phyloP scores from a whole-genome alignment of 495 filamentous ascomycete species.

The Echria macrotheca region DNA sequence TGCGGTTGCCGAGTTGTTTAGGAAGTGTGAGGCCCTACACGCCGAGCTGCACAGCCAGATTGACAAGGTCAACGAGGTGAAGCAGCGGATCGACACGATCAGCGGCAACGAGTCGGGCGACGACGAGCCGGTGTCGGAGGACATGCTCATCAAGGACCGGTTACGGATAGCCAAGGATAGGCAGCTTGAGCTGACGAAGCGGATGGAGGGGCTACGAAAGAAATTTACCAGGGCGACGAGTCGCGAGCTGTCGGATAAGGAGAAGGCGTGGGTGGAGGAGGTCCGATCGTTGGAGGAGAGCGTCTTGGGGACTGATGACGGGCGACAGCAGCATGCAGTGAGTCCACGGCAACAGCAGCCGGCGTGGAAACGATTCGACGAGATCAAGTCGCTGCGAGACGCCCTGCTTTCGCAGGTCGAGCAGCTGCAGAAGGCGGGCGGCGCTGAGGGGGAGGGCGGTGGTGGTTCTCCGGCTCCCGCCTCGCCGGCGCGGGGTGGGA shows the following conservation, averaged over 20 bases:
- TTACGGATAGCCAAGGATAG: constrained; percentile 53
- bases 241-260: constrained; percentile 66
- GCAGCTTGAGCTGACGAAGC: constrained; percentile 53
- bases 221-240: constrained; percentile 54
- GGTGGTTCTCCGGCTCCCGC: constrained; percentile 23
- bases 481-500: too few species aligned
- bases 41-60: constrained; percentile 69
- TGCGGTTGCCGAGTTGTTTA: constrained; percentile 78
- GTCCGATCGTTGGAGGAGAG: constrained; percentile 46
- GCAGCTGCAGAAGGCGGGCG: constrained; percentile 29
- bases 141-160: constrained; percentile 53
- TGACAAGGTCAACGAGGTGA: constrained; percentile 59
- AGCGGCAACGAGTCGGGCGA: constrained; percentile 54
- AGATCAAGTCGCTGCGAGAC: constrained; percentile 39
- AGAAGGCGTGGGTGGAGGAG: constrained; percentile 62
- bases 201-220: constrained; percentile 59
- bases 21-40: constrained; percentile 66
- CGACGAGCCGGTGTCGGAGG: constrained; percentile 38
- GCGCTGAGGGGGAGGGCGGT: constrained; percentile 26
- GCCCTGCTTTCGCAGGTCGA: constrained; percentile 49
- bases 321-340: too few species aligned
- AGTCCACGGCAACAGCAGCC: too few species aligned
- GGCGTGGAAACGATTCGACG: constrained; percentile 43
- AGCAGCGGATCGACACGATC: constrained; percentile 58
- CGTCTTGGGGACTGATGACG: constrained; percentile 33